phyloP scores from a whole-genome alignment of 495 filamentous ascomycete genomes.

The Podospora australis region DNA sequence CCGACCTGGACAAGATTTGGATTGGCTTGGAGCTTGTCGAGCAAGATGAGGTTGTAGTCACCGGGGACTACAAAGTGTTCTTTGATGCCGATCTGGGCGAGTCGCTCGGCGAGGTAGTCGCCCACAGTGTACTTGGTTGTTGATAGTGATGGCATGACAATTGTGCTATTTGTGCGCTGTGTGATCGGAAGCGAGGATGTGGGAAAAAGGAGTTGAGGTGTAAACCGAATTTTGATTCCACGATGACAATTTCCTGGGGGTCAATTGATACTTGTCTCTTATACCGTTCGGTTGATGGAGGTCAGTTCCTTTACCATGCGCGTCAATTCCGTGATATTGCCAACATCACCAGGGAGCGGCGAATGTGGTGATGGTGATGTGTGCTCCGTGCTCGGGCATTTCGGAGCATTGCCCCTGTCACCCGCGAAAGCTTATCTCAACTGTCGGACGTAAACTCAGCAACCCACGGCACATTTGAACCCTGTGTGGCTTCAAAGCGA shows the following conservation, averaged over 20 bases:
- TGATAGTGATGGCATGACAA: not conserved
- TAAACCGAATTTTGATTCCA: not conserved
- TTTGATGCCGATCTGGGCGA: slow-evolving; percentile 58
- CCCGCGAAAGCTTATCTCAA: not conserved
- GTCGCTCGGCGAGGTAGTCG: slow-evolving; percentile 62
- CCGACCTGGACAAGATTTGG: slow-evolving; percentile 56
- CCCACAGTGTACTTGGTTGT: slow-evolving; percentile 28
- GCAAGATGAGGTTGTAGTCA: slow-evolving; percentile 61
- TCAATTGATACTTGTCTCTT: not conserved
- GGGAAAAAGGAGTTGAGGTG: not conserved
- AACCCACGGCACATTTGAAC: not conserved
- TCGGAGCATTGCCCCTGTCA: not conserved
- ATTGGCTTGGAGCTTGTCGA: slow-evolving; percentile 58
- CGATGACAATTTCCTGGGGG: not conserved
- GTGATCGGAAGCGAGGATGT: not conserved
- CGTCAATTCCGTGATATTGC: not conserved
- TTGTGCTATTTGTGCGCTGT: not conserved
- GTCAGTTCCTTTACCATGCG: too few relatives aligned
- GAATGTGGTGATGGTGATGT: not conserved
- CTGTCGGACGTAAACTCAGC: not conserved
- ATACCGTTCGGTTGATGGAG: not conserved
- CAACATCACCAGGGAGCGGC: not conserved
- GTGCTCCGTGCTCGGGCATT: not conserved
- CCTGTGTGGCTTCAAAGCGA: not conserved
- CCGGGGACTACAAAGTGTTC: slow-evolving; percentile 62